Evolutionary conservation across 75 land plant species (phyloP).

Genomic region (Sequoia sempervirens): DNA sequence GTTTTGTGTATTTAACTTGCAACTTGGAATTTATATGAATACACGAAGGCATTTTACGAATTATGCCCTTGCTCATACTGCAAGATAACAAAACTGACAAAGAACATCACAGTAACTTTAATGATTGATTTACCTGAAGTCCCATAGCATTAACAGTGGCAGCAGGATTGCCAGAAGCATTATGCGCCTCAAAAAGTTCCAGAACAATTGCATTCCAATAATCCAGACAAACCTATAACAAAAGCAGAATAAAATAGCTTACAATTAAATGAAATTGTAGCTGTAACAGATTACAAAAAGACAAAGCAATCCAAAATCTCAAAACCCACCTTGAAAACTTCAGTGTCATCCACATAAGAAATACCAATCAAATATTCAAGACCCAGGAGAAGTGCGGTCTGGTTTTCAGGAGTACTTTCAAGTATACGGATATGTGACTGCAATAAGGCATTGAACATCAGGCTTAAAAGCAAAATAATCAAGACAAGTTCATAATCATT

Average conservation of each 20-base stretch:
- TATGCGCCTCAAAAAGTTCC: no score
- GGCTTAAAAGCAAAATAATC: background rate
- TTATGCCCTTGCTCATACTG: background rate
- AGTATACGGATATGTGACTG: constrained; percentile 21
- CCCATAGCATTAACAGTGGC: no score
- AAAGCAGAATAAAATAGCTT: background rate
- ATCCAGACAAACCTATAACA: background rate
- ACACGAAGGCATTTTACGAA: background rate
- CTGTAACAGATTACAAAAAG: background rate
- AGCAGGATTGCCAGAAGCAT: no score
- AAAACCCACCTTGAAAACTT: constrained; percentile 85
- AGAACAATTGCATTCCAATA: no score
- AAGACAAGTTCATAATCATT: background rate
- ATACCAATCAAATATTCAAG: no score
- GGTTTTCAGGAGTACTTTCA: no score
- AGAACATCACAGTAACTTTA: background rate
- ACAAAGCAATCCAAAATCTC: background rate
- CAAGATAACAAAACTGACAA: background rate
- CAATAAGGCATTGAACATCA: constrained; percentile 5
- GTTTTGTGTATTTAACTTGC: background rate
- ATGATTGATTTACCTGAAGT: constrained; percentile 46
- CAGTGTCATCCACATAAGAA: constrained; percentile 1
- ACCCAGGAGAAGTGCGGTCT: no score
- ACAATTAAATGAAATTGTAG: background rate
- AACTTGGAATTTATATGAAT: background rate